Conservation (phyloP, 495 filamentous ascomycete species). For the Aspergillus nanangensis region DNA sequence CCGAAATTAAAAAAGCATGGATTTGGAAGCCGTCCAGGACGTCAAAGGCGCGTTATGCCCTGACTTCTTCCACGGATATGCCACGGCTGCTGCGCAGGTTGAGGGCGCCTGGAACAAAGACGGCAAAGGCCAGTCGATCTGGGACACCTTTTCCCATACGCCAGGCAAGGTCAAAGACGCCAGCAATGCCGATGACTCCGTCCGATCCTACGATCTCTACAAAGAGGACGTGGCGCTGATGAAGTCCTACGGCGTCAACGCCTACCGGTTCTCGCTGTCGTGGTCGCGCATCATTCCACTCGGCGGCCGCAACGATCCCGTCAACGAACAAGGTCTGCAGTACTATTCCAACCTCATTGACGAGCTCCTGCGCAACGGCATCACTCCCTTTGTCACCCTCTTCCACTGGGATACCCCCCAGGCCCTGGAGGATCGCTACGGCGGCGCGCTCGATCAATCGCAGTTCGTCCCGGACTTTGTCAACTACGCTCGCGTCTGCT, state of each 20-base stretch:
- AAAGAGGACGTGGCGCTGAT: slow-evolving; percentile 67
- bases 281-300: slow-evolving; percentile 67
- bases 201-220: slow-evolving; percentile 66
- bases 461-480: slow-evolving; percentile 42
- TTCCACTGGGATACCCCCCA: slow-evolving; percentile 49
- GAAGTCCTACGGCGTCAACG: slow-evolving; percentile 57
- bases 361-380: slow-evolving; percentile 34
- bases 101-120: slow-evolving; percentile 64
- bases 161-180: slow-evolving; percentile 67
- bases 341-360: slow-evolving; percentile 43
- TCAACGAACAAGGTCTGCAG: slow-evolving; percentile 39
- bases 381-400: slow-evolving; percentile 46
- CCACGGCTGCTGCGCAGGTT: slow-evolving; percentile 50
- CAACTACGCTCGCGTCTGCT: slow-evolving; percentile 41
- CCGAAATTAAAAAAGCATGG: no score
- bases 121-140: slow-evolving; percentile 65
- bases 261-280: slow-evolving; percentile 68
- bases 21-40: slow-evolving; percentile 26
- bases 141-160: slow-evolving; percentile 66
- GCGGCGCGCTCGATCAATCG: slow-evolving; percentile 40
- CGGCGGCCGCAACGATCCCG: slow-evolving; percentile 25
- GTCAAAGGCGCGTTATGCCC: slow-evolving; percentile 24
- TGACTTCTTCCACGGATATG: slow-evolving; percentile 35
- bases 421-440: slow-evolving; percentile 41
- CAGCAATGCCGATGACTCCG: slow-evolving; percentile 60